Evolutionary conservation across 2,329 filamentous ascomycete genomes (phyloP).

Genomic region (Endoconidiophora polonica): DNA sequence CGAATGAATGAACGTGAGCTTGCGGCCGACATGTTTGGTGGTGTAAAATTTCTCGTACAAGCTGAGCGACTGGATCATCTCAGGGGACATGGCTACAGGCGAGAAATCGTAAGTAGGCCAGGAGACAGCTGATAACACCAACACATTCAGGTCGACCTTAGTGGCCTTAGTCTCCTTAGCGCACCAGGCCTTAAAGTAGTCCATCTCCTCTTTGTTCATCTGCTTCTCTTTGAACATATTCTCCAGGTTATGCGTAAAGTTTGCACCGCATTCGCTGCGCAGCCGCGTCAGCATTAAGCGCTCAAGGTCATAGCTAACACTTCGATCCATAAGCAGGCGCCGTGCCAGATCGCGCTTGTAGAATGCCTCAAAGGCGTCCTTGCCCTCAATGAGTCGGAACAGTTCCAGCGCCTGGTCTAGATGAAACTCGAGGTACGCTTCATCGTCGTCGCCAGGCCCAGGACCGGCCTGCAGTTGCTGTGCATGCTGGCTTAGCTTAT

Average conservation of each 20-base stretch:
- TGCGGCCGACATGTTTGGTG: conserved; percentile 72
- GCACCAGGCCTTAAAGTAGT: conserved; percentile 51
- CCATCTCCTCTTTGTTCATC: conserved; percentile 80
- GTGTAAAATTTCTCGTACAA: conserved; percentile 78
- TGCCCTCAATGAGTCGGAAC: conserved; percentile 93
- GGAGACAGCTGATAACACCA: conserved; percentile 73
- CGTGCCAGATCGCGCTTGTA: conserved; percentile 96
- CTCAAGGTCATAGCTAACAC: conserved; percentile 87
- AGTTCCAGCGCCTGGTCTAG: conserved; percentile 85
- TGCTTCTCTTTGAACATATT: conserved; percentile 99
- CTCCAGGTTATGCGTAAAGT: conserved; percentile 92
- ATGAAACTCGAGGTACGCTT: conserved; percentile 79
- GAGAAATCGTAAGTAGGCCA: conserved; percentile 84
- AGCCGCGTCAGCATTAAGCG: conserved; percentile 86
- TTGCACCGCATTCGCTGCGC: conserved; percentile 81
- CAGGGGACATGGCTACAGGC: conserved; percentile 53
- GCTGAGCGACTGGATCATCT: conserved; percentile 59
- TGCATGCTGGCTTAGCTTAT: conserved; percentile 27
- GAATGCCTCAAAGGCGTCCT: conserved; percentile 95
- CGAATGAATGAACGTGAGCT: conserved; percentile 80
- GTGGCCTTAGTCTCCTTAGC: conserved; percentile 28
- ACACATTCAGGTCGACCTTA: conserved; percentile 48
- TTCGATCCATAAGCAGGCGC: conserved; percentile 76
- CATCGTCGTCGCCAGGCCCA: conserved; percentile 40
- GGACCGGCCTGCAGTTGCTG: no score